Evolutionary conservation across 257 asterid species (phyloP).

Genomic region (Solanum habrochaites): DNA sequence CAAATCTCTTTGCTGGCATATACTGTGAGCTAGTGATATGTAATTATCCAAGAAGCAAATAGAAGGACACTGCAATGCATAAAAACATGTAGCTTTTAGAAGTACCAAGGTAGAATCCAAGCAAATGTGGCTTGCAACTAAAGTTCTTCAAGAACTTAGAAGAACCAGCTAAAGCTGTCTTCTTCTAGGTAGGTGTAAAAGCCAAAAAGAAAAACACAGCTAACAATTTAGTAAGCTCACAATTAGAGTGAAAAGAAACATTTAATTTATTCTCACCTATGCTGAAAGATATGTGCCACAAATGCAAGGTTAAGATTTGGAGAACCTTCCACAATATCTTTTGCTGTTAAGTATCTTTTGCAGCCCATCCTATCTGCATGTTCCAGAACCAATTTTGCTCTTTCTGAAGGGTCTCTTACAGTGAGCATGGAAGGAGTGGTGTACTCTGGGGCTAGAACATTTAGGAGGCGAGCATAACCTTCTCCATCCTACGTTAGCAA

Average conservation of each 20-base stretch:
- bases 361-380: conserved; percentile 91
- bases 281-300: conserved; percentile 89
- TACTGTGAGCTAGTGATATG: background rate
- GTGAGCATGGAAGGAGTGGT: conserved; percentile 47
- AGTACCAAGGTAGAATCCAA: background rate
- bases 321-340: conserved; percentile 88
- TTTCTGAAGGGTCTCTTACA: conserved; percentile 63
- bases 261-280: conserved; percentile 34
- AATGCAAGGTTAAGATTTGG: conserved; percentile 84
- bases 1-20: background rate
- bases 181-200: background rate
- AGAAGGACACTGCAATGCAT: background rate
- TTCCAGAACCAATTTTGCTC: conserved; percentile 75
- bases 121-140: background rate
- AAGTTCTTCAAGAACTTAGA: background rate
- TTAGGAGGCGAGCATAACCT: conserved; percentile 86
- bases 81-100: background rate
- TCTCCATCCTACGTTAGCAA: conserved; percentile 67
- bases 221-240: background rate
- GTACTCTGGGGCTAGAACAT: conserved; percentile 85
- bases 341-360: conserved; percentile 70
- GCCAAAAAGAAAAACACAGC: background rate
- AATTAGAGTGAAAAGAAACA: background rate
- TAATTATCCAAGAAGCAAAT: background rate
- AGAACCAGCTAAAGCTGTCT: background rate